These are phyloP conservation scores for Stipa capillata DNA, from an alignment of 176 grass and related monocot genomes.

Conservation along the genomic window DNA sequence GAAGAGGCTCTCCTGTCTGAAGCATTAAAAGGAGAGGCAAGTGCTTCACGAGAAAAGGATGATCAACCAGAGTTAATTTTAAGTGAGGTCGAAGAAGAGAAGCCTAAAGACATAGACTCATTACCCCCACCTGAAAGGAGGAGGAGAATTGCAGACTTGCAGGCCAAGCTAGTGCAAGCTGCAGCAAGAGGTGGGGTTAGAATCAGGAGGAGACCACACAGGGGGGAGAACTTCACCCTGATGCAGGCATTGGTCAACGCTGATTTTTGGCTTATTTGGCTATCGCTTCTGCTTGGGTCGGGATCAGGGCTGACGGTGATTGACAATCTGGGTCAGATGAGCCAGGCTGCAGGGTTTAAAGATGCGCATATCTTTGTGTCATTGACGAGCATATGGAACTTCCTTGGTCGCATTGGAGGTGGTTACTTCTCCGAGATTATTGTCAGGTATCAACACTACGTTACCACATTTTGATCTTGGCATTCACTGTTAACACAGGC, in stretches of 20 bases:
- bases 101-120: constrained; percentile 49
- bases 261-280: constrained; percentile 96
- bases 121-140: constrained; percentile 58
- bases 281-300: constrained; percentile 67
- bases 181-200: constrained; percentile 65
- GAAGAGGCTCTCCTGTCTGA: constrained; percentile 55
- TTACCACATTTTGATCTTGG: not conserved
- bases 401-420: constrained; percentile 81
- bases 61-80: constrained; percentile 60
- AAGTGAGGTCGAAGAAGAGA: constrained; percentile 78
- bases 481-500: not conserved
- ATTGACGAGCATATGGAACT: constrained; percentile 91
- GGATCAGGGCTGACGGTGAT: constrained; percentile 88
- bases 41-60: constrained; percentile 39
- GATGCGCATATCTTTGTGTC: constrained; percentile 73
- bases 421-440: constrained; percentile 94
- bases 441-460: constrained; percentile 51
- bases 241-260: constrained; percentile 75
- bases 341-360: constrained; percentile 68
- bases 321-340: constrained; percentile 93
- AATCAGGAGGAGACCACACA: constrained; percentile 58
- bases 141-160: constrained; percentile 60
- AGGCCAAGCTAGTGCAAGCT: constrained; percentile 51
- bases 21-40: constrained; percentile 47
- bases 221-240: constrained; percentile 88